phyloP scores from a whole-genome alignment of 106 monocot genomes.

The Triglochin maritima region DNA sequence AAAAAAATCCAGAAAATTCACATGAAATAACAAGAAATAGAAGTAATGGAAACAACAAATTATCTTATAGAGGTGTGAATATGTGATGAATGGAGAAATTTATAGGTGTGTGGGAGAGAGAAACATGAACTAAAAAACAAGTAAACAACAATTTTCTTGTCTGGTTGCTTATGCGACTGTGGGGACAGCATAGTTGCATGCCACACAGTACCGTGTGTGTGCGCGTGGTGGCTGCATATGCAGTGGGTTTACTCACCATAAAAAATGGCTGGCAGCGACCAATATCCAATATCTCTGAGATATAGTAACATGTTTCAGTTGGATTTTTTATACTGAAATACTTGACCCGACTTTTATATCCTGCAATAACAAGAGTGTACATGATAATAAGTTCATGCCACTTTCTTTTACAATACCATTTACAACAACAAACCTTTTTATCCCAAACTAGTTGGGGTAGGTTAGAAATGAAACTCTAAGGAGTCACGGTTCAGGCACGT shows the following conservation, averaged over 20 bases:
- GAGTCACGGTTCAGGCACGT: no score
- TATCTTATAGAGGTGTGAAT: no score
- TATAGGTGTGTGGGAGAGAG: neutral
- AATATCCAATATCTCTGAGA: constrained; percentile 78
- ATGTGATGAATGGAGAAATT: neutral
- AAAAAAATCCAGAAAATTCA: no score
- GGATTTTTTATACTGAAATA: constrained; percentile 70
- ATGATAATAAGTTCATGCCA: no score
- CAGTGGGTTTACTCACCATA: constrained; percentile 46
- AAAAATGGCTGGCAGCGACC: constrained; percentile 59
- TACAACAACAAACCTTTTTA: no score
- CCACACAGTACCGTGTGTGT: neutral
- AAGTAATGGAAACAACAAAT: no score
- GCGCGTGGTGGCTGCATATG: no score
- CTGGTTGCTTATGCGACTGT: neutral
- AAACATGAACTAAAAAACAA: neutral
- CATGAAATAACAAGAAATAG: no score
- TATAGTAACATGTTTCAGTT: constrained; percentile 62
- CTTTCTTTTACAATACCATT: no score
- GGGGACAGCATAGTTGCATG: neutral
- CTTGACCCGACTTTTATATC: constrained; percentile 71
- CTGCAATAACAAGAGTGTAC: constrained; percentile 14
- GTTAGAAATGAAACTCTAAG: no score
- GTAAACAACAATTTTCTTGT: neutral
- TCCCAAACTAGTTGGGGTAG: no score